These are phyloP conservation scores for Musa beccarii DNA, from an alignment of 176 grass and related monocot genomes.

Conservation along the genomic window DNA sequence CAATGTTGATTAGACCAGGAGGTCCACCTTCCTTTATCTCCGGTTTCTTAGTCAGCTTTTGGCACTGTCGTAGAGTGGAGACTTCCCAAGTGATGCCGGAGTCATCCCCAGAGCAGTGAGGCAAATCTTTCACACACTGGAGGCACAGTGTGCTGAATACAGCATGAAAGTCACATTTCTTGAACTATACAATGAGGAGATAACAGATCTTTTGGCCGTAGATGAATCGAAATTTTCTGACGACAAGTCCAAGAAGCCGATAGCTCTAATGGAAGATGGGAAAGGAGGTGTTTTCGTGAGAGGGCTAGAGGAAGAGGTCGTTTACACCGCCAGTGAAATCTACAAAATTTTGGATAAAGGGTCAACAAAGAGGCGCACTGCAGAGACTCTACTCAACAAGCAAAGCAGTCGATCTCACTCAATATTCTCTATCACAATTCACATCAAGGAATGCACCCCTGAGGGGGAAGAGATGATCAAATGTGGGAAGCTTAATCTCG, in stretches of 20 bases:
- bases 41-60: constrained; percentile 1
- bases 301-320: constrained; percentile 95
- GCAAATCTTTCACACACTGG: constrained; percentile 82
- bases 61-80: constrained; percentile 53
- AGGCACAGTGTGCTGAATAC: constrained; percentile 85
- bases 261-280: constrained; percentile 98
- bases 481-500: constrained; percentile 99
- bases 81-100: constrained; percentile 84
- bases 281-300: constrained; percentile 96
- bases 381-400: constrained; percentile 96
- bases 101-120: constrained; percentile 92
- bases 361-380: constrained; percentile 93
- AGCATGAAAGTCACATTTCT: constrained; percentile 99
- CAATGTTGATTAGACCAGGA: not conserved
- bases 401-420: constrained; percentile 98
- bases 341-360: constrained; percentile 99
- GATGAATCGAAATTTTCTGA: constrained; percentile 88
- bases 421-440: constrained; percentile 98
- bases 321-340: constrained; percentile 83
- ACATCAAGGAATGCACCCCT: constrained; percentile 93
- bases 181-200: constrained; percentile 98
- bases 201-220: constrained; percentile 73
- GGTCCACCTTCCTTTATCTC: not conserved
- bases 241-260: constrained; percentile 93
- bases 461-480: constrained; percentile 99